These are phyloP conservation scores for Claviceps pazoutovae DNA, from an alignment of 2,329 filamentous ascomycete species.

Conservation along the genomic window DNA sequence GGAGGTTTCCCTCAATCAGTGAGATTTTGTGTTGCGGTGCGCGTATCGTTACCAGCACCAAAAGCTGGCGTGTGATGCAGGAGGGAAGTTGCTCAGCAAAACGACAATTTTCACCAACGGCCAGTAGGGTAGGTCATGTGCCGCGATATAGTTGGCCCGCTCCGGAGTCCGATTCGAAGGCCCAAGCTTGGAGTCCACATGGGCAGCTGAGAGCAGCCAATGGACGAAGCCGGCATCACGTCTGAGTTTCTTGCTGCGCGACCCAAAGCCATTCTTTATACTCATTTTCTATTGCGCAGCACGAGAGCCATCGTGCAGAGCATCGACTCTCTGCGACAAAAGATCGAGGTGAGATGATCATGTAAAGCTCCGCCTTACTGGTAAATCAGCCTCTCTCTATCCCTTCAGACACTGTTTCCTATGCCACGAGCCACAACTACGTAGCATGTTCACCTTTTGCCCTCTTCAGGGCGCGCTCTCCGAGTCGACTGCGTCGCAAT, in stretches of 20 bases:
- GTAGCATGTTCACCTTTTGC: conserved; percentile 87
- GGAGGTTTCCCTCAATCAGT: too few relatives aligned
- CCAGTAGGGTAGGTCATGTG: neutral
- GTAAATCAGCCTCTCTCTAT: neutral
- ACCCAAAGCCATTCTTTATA: too few relatives aligned
- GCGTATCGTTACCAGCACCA: too few relatives aligned
- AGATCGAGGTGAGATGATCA: neutral
- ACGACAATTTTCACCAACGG: too few relatives aligned
- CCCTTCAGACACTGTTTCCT: neutral
- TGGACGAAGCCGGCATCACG: too few relatives aligned
- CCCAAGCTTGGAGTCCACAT: neutral
- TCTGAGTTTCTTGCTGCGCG: too few relatives aligned
- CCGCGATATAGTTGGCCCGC: conserved; percentile 6
- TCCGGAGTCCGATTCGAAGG: neutral
- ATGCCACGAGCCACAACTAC: conserved; percentile 10
- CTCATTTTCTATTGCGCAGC: neutral
- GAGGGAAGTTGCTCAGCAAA: too few relatives aligned
- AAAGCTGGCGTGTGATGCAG: too few relatives aligned
- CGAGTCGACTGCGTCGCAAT: conserved; percentile 76
- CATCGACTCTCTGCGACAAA: neutral
- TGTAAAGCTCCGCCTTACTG: neutral
- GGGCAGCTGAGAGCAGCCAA: too few relatives aligned
- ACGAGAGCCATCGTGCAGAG: neutral
- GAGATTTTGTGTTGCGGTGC: too few relatives aligned
- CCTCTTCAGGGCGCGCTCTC: conserved; percentile 84